Evolutionary conservation across 2,329 filamentous ascomycete genomes (phyloP).

Genomic region (Lachnellula arida): DNA sequence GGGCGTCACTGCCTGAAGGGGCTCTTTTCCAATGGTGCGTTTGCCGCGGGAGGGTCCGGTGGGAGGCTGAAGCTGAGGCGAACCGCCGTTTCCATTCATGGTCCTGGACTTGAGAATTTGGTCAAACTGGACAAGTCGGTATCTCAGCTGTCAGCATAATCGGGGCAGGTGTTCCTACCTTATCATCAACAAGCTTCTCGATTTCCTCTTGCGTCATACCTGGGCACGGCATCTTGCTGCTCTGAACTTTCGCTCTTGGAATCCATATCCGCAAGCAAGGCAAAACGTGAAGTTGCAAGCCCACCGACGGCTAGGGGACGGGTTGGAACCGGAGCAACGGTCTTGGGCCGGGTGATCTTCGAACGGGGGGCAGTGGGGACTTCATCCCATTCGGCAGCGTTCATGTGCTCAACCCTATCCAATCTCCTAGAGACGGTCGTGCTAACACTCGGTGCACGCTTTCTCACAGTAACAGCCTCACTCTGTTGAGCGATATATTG

Average conservation of each 20-base stretch:
- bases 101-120: background rate
- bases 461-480: background rate
- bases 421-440: conserved; percentile 4
- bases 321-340: background rate
- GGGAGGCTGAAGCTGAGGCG: background rate
- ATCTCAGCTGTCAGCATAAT: background rate
- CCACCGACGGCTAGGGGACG: conserved; percentile 6
- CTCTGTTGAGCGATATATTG: background rate
- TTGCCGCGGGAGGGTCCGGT: conserved; percentile 1
- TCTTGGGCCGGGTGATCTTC: background rate
- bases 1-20: conserved; percentile 10
- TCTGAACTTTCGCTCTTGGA: conserved; percentile 3
- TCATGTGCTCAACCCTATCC: conserved; percentile 14
- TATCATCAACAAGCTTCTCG: conserved; percentile 15
- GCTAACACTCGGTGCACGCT: conserved; percentile 1
- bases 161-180: conserved; percentile 5
- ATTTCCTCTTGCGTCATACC: conserved; percentile 13
- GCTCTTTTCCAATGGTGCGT: conserved; percentile 5
- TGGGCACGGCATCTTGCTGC: background rate
- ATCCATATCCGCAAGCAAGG: conserved; percentile 11
- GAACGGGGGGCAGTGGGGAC: background rate
- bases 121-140: background rate
- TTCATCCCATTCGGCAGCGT: conserved; percentile 26
- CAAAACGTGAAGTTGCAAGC: conserved; percentile 15
- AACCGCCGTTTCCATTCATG: background rate